Evolutionary conservation across 495 filamentous ascomycete genomes (phyloP), one percentile per base, ranked within the genome.

Genomic region (Rhypophila decipiens): DNA sequence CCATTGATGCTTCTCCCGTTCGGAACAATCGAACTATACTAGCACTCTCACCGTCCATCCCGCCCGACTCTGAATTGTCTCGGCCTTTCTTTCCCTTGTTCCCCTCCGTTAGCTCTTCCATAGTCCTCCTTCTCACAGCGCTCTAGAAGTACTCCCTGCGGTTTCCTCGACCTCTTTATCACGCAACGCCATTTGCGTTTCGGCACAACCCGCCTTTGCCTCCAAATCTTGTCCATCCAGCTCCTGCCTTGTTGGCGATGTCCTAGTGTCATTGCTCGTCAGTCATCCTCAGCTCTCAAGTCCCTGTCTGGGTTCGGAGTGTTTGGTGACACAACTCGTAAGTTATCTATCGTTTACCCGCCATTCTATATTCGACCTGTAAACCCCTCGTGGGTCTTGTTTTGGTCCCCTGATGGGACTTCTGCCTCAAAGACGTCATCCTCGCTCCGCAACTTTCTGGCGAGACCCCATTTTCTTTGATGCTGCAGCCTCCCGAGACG

Each of bases 31-130:
- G 12, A 35, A 15, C 12, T 35, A 35, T 15, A 11, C 18, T 22
- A 11, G 18, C 18, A n/a, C 23, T 23, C 17, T 23, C 2, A 17
- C 22, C 24, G 42, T 46, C 37, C 27, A 31, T 15, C 38, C 22
- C 20, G 20, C 29, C 44, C 22, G 29, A 38, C 17, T 38, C 29
- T 24, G n/a, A 27, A 15, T n/a, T 48, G 44, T 53, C 40, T 48
- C 50, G 45, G 40, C 46, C 50, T 53, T 53, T 48, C 42, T 53
- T n/a, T 31, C 27, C 27, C 27, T 31, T 31, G 27, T 31, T 31
- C 27, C 7, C 27, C 7, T 31, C 27, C 27, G 13, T 13, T 13
- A 7, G 27, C 13, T 7, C 27, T 13, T 31, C 27, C 27, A 13
- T 13, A 7, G 13, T 7, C 13, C 27, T 7, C 27, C 27, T 31